Percentiles rank a stretch among this genome's conserved stretches.
Evolutionary conservation across 148 eudicot species (phyloP).

Genomic region (Diospyros kaki): DNA sequence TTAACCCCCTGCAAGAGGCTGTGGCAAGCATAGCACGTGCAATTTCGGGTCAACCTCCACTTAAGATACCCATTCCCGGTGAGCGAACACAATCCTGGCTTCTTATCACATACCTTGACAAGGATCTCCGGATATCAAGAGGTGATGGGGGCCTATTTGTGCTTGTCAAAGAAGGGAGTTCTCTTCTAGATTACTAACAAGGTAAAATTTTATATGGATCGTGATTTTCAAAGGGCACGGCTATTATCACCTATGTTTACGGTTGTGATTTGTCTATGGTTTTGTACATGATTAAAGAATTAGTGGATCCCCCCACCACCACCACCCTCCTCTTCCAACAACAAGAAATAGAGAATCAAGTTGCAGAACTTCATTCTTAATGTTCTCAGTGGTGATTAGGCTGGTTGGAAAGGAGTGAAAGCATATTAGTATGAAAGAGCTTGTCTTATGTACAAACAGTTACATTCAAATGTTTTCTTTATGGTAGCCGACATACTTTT

Average conservation of each 20-base stretch:
- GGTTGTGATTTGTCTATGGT: not conserved
- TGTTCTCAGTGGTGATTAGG: not conserved
- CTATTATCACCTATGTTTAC: not conserved
- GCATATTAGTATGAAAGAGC: not conserved
- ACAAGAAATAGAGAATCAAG: not conserved
- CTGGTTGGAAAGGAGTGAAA: not conserved
- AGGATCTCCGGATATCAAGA: slow-evolving; percentile 82
- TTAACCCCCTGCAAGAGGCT: slow-evolving; percentile 71
- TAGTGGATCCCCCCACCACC: too few relatives aligned
- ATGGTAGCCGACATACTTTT: not conserved
- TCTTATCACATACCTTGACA: slow-evolving; percentile 75
- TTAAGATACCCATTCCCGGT: slow-evolving; percentile 75
- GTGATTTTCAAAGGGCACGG: not conserved
- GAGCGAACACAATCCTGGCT: slow-evolving; percentile 81
- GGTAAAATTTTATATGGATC: slow-evolving; percentile 9
- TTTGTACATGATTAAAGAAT: not conserved
- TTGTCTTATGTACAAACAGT: not conserved
- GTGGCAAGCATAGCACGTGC: slow-evolving; percentile 50
- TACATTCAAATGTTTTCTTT: not conserved
- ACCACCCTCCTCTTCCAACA: not conserved
- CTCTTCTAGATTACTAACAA: slow-evolving; percentile 55
- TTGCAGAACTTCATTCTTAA: not conserved
- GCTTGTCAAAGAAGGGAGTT: slow-evolving; percentile 87
- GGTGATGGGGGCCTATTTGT: slow-evolving; percentile 98
- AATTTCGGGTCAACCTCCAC: slow-evolving; percentile 66